phyloP scores from a whole-genome alignment of 352 stramenopile species.

The Labyrinthula sp. region DNA sequence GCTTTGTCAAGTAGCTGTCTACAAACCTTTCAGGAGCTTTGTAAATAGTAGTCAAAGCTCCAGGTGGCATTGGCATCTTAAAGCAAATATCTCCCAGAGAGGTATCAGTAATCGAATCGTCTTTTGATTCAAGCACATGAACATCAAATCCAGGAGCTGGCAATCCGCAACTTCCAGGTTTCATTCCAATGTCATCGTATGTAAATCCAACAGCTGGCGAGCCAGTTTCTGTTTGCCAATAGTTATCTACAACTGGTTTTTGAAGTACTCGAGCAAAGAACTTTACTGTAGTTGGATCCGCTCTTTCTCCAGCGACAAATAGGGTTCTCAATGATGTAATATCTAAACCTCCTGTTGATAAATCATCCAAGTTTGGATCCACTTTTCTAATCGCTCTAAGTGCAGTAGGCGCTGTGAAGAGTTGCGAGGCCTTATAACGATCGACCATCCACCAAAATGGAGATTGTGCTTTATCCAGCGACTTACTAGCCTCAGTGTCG shows the following conservation, averaged over 20 bases:
- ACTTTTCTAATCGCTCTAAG: conserved; percentile 59
- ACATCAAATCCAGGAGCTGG: conserved; percentile 58
- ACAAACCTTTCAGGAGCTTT: conserved; percentile 56
- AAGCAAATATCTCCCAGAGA: conserved; percentile 48
- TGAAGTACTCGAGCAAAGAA: conserved; percentile 46
- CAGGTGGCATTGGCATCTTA: conserved; percentile 55
- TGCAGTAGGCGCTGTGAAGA: conserved; percentile 72
- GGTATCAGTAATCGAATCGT: conserved; percentile 34
- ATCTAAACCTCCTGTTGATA: conserved; percentile 42
- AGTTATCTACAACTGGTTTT: conserved; percentile 56
- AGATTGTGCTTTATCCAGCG: no score
- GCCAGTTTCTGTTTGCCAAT: conserved; percentile 67
- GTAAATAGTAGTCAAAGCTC: conserved; percentile 53
- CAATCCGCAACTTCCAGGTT: conserved; percentile 43
- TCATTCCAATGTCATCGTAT: conserved; percentile 37
- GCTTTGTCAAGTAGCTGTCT: conserved; percentile 51
- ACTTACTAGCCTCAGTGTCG: no score
- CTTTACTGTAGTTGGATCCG: conserved; percentile 57
- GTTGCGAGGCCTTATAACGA: conserved; percentile 52
- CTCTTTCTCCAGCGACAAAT: conserved; percentile 60
- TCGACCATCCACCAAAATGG: conserved; percentile 61
- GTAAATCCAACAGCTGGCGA: conserved; percentile 51
- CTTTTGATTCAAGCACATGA: conserved; percentile 40
- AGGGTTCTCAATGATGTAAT: conserved; percentile 39
- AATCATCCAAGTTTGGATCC: conserved; percentile 44